Base-by-base conservation (phyloP, 208 protist species). In the Phytomonas sp. region DNA sequence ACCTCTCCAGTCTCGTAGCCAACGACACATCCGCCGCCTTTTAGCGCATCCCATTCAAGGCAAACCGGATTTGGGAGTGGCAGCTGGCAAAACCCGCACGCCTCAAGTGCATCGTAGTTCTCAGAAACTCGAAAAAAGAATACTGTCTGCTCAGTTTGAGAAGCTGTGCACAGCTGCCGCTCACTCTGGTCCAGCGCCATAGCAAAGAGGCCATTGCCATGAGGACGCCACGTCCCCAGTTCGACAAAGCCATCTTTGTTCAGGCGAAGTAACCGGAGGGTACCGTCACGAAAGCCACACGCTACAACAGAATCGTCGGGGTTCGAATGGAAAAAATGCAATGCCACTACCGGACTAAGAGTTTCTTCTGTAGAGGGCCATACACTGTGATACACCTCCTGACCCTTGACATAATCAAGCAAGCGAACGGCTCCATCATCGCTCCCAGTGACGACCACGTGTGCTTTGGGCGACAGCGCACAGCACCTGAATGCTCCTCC, bases 111-210 rank as follows among this genome's bases (percentile, higher is more conserved):
- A 6, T 72, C 69, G 40, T 60, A 64, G 23, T 19, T 29, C 16
- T 69, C n/a, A 10, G 26, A 45, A n/a, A 93, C 77, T 0, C 72
- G 66, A 67, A 98, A 96, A 81, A 99, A 98, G 70, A 98, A 99
- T n/a, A 97, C 75, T 11, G 83, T 92, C 1, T 85, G 86, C 69
- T 97, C 81, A 56, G 6, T 33, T 69, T 3, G 92, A 84, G 26
- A 89, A 79, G 32, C 45, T 26, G 94, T 98, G 23, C 86, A 97
- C 4, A 98, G 75, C 60, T 77, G 75, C 12, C 74, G 68, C 33
- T 86, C 86, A 23, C 81, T 76, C 16, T 75, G 62, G 49, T 83
- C 84, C 23, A 97, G 78, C 0, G 77, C 81, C 33, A 98, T 40
- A 4, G 80, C 49, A 45, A 83, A 80, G 12, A 94, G 75, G 3